Evolutionary conservation across 768 basidiomycete species (phyloP).

Genomic region (Boletus sp.): DNA sequence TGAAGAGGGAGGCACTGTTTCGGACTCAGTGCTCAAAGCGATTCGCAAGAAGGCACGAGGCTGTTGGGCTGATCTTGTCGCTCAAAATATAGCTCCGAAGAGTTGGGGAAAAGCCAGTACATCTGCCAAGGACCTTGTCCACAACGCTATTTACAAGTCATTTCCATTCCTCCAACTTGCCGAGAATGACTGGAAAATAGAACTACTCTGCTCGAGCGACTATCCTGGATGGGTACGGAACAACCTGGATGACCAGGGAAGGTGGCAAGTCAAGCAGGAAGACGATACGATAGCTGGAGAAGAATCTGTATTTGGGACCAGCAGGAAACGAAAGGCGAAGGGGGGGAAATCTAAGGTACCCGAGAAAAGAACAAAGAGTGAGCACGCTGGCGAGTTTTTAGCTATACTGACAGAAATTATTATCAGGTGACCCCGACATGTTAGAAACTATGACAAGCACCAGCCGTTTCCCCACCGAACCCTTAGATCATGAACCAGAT

Average conservation of each 20-base stretch:
- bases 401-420: too few species aligned
- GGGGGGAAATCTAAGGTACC: not conserved
- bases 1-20: not conserved
- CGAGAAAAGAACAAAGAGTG: not conserved
- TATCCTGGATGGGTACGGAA: conserved; percentile 1
- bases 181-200: not conserved
- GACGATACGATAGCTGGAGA: not conserved
- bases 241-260: not conserved
- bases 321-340: not conserved
- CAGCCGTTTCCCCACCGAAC: too few species aligned
- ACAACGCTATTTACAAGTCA: not conserved
- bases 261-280: not conserved
- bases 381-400: too few species aligned
- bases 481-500: too few species aligned
- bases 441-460: too few species aligned
- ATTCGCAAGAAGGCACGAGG: not conserved
- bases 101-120: conserved; percentile 5
- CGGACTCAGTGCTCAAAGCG: not conserved
- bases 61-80: conserved; percentile 1
- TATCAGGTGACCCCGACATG: too few species aligned
- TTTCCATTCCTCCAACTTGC: not conserved
- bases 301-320: too few species aligned
- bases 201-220: not conserved
- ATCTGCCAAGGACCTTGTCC: not conserved
- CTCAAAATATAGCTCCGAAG: not conserved